Conservation (phyloP, 257 asterid genomes). For the Plantago elongata region DNA sequence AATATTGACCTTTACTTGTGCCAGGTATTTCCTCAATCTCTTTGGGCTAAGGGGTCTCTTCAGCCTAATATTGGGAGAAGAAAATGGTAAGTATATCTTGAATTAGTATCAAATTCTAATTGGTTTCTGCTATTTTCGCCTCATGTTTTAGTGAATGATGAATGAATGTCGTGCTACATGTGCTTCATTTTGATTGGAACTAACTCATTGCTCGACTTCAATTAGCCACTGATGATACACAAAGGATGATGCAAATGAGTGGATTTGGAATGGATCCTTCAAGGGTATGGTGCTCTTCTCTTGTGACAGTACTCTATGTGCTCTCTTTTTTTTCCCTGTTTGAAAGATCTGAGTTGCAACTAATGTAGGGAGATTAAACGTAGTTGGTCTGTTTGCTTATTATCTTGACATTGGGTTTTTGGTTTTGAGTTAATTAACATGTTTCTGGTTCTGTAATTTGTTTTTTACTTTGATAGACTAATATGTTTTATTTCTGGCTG, state of each 20-base stretch:
- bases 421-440: no score
- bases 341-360: no score
- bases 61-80: constrained; percentile 92
- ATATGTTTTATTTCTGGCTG: no score
- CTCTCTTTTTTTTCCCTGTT: no score
- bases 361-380: no score
- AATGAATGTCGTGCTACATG: neutral
- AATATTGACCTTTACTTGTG: constrained; percentile 16
- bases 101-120: neutral
- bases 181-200: constrained; percentile 6
- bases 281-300: constrained; percentile 38
- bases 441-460: no score
- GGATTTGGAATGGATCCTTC: constrained; percentile 91
- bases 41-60: constrained; percentile 91
- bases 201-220: constrained; percentile 14
- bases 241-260: constrained; percentile 96
- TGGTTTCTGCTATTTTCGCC: neutral
- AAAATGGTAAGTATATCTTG: constrained; percentile 59
- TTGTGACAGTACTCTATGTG: neutral
- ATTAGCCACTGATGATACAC: constrained; percentile 86
- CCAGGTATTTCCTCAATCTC: constrained; percentile 89
- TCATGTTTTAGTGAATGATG: neutral
- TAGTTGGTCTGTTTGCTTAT: no score
- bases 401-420: no score
- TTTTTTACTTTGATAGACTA: no score